Base-by-base conservation (phyloP, 225 moss, liverwort and hornwort species). In the Asterella californica region DNA sequence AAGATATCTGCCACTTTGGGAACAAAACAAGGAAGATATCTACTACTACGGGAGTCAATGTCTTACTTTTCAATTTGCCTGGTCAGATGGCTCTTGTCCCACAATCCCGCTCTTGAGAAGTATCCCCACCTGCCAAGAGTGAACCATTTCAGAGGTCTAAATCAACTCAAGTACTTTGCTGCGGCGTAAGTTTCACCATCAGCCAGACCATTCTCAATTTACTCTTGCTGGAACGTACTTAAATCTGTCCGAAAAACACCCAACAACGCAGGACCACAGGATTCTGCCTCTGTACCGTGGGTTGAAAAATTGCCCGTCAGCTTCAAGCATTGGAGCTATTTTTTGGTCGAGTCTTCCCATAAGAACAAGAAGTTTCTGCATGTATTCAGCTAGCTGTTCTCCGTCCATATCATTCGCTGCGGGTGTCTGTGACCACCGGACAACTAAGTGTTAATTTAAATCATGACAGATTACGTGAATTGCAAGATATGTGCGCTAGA, bases 21-120 rank as follows among this genome's bases (percentile, higher is more conserved):
- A n/a, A 45, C 42, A 70, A 45, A 70, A 5, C 57, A 4, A 17
- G 57, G 1, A 38, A 2, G 0, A 24, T 25, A 70, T 14, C 12
- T 70, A 42, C 22, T 42, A 42, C 24, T 2, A 27, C 25, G 17
- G 52, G 42, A 46, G 25, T 73, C 34, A 22, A 12, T 5, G 24
- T 73, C 90, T 86, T 91, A 94, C 94, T 94, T 94, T 60, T 94
- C 94, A 69, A 94, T 94, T 83, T 94, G 94, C 80, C 92, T 87
- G 70, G 92, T 92, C 65, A 94, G 88, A 78, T 94, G 94, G 42
- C 92, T 92, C 82, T 94, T 94, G 72, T 94, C 94, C 94, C 94
- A 94, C 54, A 94, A 88, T 69, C 94, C 94, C 82, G 94, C 94
- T 83, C 92, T 88, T 79, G 94, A 94, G 71, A 94, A 85, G 80